Conservation (phyloP, 106 monocot species). For the Posidonia australis region DNA sequence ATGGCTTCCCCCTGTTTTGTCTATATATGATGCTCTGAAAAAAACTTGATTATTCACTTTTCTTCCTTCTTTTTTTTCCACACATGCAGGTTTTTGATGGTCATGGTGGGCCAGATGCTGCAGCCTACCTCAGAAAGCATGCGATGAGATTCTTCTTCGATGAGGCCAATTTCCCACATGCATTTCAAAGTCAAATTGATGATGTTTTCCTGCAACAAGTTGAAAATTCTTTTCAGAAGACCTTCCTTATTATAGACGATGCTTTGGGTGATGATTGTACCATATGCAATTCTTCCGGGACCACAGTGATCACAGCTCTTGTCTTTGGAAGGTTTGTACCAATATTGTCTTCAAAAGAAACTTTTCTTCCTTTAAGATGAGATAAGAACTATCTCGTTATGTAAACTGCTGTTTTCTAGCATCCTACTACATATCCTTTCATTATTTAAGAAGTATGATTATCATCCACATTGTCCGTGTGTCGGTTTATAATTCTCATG, state of each 20-base stretch:
- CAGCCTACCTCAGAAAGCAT: conserved; percentile 68
- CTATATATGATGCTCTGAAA: conserved; percentile 30
- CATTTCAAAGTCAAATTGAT: conserved; percentile 29
- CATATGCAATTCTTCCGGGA: conserved; percentile 67
- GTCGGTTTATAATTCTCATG: too few relatives aligned
- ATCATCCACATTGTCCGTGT: too few relatives aligned
- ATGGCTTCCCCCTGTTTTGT: too few relatives aligned
- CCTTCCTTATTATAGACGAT: conserved; percentile 70
- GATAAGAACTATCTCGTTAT: neutral
- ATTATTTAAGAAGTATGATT: too few relatives aligned
- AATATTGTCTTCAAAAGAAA: conserved; percentile 29
- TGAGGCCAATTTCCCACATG: conserved; percentile 51
- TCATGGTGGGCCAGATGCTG: conserved; percentile 90
- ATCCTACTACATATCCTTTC: too few relatives aligned
- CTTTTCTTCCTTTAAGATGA: conserved; percentile 2
- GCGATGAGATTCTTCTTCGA: conserved; percentile 62
- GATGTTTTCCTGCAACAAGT: conserved; percentile 61
- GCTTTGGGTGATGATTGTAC: conserved; percentile 85
- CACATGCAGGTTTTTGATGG: conserved; percentile 88
- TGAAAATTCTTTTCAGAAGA: conserved; percentile 54
- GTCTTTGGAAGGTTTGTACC: conserved; percentile 62
- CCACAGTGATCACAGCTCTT: conserved; percentile 71
- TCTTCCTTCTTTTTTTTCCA: conserved; percentile 41
- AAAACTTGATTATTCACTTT: conserved; percentile 37
- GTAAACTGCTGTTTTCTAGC: too few relatives aligned